Base-by-base conservation (phyloP, 2,329 filamentous ascomycete species). In the Ascochyta clinopodiicola region DNA sequence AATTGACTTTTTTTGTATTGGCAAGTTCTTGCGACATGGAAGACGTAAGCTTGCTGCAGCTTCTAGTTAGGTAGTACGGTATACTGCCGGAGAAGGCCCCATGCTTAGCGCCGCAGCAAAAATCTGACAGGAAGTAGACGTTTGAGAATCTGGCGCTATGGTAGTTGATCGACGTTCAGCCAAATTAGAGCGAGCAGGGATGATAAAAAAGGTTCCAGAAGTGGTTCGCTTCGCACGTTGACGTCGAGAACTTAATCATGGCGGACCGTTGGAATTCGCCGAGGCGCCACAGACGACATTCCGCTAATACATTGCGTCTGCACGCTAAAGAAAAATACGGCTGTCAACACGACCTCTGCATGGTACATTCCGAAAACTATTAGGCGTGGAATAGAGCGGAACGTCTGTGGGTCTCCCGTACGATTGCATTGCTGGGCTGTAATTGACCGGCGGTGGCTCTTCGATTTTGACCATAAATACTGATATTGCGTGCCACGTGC, bases 111-210 rank as follows among this genome's bases (percentile, higher is more conserved):
- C 35, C 27, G 10, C 22, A 21, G 42, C 29, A 27, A 40, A 46
- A 50, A 21, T 43, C 43, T 56, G 46, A 56, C 52, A 56, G 42
- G 25, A 51, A 25, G 38, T 51, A 37, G 37, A 38, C 13, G 52
- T 56, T 56, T 56, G 46, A 46, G 19, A 43, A 32, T 34, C 13
- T 35, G 46, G 46, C 46, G 52, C 52, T 56, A 56, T 31, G 10
- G 15, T 38, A 46, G 32, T 15, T 24, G 46, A 56, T 51, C 43
- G 46, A 40, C 52, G 25, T 36, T 29, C 10, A 38, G 42, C 31
- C 21, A 47, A 46, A 46, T 43, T 56, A 43, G 43, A 15, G 32
- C 25, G 24, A 32, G 29, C 42, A 56, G 47, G 46, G 46, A 13
- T 43, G 29, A 22, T 21, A 8, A 38, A n/a, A 37, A 19, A 46